These are phyloP conservation scores for Gamarada debralockiae DNA, from an alignment of 495 filamentous ascomycete genomes.

Conservation along the genomic window DNA sequence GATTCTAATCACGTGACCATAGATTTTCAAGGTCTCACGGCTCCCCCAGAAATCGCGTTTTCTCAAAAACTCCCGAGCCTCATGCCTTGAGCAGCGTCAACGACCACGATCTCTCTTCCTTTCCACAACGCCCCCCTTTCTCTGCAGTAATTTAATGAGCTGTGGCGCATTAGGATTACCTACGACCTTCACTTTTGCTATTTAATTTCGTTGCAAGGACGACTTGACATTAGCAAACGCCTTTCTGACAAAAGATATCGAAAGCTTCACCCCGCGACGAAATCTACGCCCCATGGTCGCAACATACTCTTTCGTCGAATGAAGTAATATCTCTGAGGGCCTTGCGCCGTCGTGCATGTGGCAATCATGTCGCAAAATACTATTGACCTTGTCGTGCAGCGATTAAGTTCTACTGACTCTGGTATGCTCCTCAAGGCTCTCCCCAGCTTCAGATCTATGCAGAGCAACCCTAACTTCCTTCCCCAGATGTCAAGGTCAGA, in stretches of 20 bases:
- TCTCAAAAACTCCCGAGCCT: too few species aligned
- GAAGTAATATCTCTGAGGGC: slow-evolving; percentile 17
- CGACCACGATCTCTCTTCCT: too few species aligned
- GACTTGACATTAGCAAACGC: too few species aligned
- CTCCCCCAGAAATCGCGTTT: not conserved
- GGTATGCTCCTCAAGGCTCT: slow-evolving; percentile 31
- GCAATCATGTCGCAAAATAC: slow-evolving; percentile 46
- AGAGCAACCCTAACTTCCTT: not conserved
- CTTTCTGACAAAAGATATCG: not conserved
- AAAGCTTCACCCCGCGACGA: not conserved
- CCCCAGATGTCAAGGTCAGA: slow-evolving; percentile 68
- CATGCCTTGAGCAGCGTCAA: too few species aligned
- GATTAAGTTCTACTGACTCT: slow-evolving; percentile 46
- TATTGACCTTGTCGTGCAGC: slow-evolving; percentile 50
- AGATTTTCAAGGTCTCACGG: not conserved
- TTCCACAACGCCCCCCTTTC: too few species aligned
- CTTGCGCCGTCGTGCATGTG: slow-evolving; percentile 21
- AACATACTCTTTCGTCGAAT: slow-evolving; percentile 9
- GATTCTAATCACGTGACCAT: not conserved
- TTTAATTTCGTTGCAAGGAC: too few species aligned
- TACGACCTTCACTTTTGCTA: too few species aligned
- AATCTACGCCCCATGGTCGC: not conserved
- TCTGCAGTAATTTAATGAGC: too few species aligned
- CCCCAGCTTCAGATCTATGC: not conserved
- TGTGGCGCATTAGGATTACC: not conserved